These are phyloP conservation scores for Ogataea pini DNA, from an alignment of 805 yeast genomes.

Conservation along the genomic window DNA sequence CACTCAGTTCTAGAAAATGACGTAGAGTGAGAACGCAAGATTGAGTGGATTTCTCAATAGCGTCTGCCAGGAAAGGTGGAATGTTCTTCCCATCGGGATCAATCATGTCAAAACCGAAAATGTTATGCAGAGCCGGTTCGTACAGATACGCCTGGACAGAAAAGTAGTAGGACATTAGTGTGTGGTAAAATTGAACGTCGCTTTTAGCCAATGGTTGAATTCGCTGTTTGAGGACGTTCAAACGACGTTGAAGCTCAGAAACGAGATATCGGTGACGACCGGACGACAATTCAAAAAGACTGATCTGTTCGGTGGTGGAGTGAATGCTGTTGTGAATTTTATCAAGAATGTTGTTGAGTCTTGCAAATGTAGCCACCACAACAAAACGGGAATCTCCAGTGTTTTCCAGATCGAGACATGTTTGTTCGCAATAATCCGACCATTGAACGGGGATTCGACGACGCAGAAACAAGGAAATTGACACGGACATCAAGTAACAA, in stretches of 20 bases:
- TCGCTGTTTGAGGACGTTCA: slow-evolving; percentile 41
- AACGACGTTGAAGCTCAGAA: slow-evolving; percentile 49
- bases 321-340: slow-evolving; percentile 55
- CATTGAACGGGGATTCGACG: slow-evolving; percentile 63
- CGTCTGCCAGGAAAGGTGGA: slow-evolving; percentile 36
- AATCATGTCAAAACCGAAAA: slow-evolving; percentile 17
- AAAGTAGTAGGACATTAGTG: slow-evolving; percentile 50
- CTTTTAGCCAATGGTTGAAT: slow-evolving; percentile 33
- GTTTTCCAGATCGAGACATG: slow-evolving; percentile 50
- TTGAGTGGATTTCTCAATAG: slow-evolving; percentile 52
- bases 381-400: slow-evolving; percentile 36
- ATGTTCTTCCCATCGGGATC: slow-evolving; percentile 13
- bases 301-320: slow-evolving; percentile 39
- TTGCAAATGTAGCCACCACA: slow-evolving; percentile 57
- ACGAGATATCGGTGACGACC: slow-evolving; percentile 41
- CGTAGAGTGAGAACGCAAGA: slow-evolving; percentile 54
- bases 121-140: slow-evolving; percentile 45
- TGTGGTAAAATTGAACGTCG: slow-evolving; percentile 39
- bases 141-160: slow-evolving; percentile 68
- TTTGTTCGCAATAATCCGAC: slow-evolving; percentile 64
- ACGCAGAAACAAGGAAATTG: slow-evolving; percentile 64
- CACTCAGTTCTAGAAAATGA: slow-evolving; percentile 46
- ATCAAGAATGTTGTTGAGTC: slow-evolving; percentile 62
- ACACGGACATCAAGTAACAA: slow-evolving; percentile 61
- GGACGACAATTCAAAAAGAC: slow-evolving; percentile 31